Percentiles rank a stretch among this genome's conserved stretches.
Evolutionary conservation across 2,329 filamentous ascomycete species (phyloP).

Genomic region (Hymenoscyphus salicellus): DNA sequence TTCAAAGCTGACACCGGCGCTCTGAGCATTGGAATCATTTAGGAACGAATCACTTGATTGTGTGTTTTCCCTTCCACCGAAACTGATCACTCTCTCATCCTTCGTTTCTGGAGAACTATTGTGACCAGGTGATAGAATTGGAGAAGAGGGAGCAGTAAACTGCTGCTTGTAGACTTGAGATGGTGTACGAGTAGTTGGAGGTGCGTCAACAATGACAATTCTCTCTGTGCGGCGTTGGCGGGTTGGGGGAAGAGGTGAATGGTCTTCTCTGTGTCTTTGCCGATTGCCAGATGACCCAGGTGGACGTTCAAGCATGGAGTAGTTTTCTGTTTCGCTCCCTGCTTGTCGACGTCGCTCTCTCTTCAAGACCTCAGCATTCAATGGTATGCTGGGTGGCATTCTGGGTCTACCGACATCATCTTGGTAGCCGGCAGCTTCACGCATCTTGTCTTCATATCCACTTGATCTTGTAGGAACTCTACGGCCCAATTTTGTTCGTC

Average conservation of each 20-base stretch:
- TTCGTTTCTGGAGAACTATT: too few species aligned
- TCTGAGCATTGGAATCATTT: slow-evolving; percentile 68
- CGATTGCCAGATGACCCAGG: too few species aligned
- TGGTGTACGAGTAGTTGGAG: too few species aligned
- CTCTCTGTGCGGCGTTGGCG: too few species aligned
- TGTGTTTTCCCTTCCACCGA: slow-evolving; percentile 30
- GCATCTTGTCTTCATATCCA: slow-evolving; percentile 46
- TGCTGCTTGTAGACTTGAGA: too few species aligned
- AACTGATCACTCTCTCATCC: too few species aligned
- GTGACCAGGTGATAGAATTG: too few species aligned
- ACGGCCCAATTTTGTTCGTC: slow-evolving; percentile 18
- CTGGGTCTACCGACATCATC: slow-evolving; percentile 47
- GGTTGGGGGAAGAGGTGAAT: too few species aligned
- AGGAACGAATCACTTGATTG: slow-evolving; percentile 59
- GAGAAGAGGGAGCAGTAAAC: too few species aligned
- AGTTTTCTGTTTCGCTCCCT: slow-evolving; percentile 33
- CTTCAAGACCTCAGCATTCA: slow-evolving; percentile 54
- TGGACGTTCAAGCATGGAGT: too few species aligned
- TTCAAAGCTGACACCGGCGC: slow-evolving; percentile 65
- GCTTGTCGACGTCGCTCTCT: slow-evolving; percentile 46
- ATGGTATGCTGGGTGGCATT: slow-evolving; percentile 43
- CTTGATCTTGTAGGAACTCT: slow-evolving; percentile 9
- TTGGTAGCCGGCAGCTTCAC: slow-evolving; percentile 50
- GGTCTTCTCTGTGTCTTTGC: too few species aligned
- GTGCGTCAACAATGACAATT: too few species aligned